Evolutionary conservation across 371 early-diverging fungal species (phyloP), one percentile per base, ranked within the genome.

Genomic region (Mortierella sp.): DNA sequence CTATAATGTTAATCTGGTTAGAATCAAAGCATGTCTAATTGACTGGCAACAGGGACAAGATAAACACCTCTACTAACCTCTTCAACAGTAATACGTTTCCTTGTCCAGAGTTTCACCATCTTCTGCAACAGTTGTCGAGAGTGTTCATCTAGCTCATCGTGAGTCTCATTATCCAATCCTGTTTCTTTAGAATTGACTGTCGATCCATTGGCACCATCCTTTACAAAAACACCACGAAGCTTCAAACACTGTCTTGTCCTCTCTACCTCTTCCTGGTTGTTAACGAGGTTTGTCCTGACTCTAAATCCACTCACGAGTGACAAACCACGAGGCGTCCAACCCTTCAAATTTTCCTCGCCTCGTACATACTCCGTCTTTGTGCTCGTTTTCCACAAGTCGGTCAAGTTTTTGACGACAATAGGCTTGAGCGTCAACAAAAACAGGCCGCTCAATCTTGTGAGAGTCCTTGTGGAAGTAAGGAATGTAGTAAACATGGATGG

Each of bases 361-460:
- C 96, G 91, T 9, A 96, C 93, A 76, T 95, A 94, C 63, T 94
- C 91, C 22, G 87, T 83, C 0, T 92, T 92, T 5, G 95, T 94
- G 78, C 95, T 94, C 45, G 94, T 80, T 4, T 93, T 85, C 95
- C 95, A 95, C 13, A 95, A 75, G 16, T 93, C 91, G 0, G 90
- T 83, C 38, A 7, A 48, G 2, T 90, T 88, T 58, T 87, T 86
- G n/a, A 90, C 87, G 86, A 89, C 88, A 11, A 89, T 87, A 0
- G 93, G 93, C 15, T 84, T 84, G 13, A 92, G 73, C 38, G 86
- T 89, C 28, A 92, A 87, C 47, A 87, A 69, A 63, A 92, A 92
- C 3, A 92, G 74, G 2, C 89, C 87, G 41, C 89, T 90, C 57
- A 77, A 76, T 74, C 90, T 91, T 59, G 84, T 76, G 21, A 90